A percentile compares a stretch with the other conserved stretches of the same genome.
Evolutionary conservation across 176 grass and related monocot genomes (phyloP).

Genomic region (barley (Hordeum vulgare)): DNA sequence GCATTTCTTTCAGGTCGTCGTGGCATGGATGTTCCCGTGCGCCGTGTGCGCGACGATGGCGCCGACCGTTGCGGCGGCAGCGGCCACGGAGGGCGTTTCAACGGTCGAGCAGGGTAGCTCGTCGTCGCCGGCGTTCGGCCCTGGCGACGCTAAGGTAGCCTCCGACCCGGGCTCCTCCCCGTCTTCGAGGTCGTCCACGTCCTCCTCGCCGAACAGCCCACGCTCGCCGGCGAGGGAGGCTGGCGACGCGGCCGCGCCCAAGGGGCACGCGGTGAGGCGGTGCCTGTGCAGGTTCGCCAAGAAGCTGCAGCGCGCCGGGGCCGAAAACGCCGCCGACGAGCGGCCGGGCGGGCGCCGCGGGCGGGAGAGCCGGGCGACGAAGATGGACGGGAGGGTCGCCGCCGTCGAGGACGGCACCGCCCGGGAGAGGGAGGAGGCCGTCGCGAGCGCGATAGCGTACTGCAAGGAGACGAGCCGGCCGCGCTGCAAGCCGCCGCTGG

Average conservation of each 20-base stretch:
- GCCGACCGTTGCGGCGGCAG: not conserved
- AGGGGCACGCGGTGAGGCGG: not conserved
- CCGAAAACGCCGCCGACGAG: not conserved
- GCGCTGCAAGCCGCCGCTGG: not conserved
- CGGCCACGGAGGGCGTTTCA: not conserved
- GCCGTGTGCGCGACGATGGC: not conserved
- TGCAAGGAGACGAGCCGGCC: slow-evolving; percentile 19
- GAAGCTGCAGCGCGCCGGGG: not conserved
- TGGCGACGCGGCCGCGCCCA: not conserved
- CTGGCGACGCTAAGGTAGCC: not conserved
- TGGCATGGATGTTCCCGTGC: slow-evolving; percentile 25
- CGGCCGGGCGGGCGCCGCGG: too few species aligned
- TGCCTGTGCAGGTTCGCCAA: slow-evolving; percentile 11
- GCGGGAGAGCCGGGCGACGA: not conserved
- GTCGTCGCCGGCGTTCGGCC: not conserved
- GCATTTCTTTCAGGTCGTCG: not conserved
- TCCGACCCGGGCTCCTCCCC: not conserved
- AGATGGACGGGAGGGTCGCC: not conserved
- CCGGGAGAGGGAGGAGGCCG: not conserved
- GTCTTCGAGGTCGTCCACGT: not conserved
- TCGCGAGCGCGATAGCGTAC: slow-evolving; percentile 15
- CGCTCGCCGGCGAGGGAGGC: not conserved
- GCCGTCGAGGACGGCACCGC: not conserved
- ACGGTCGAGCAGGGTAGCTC: not conserved
- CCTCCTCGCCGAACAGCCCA: not conserved